These are phyloP conservation scores for Aspergillus viridinutans DNA, from an alignment of 2,329 filamentous ascomycete species.

Conservation along the genomic window DNA sequence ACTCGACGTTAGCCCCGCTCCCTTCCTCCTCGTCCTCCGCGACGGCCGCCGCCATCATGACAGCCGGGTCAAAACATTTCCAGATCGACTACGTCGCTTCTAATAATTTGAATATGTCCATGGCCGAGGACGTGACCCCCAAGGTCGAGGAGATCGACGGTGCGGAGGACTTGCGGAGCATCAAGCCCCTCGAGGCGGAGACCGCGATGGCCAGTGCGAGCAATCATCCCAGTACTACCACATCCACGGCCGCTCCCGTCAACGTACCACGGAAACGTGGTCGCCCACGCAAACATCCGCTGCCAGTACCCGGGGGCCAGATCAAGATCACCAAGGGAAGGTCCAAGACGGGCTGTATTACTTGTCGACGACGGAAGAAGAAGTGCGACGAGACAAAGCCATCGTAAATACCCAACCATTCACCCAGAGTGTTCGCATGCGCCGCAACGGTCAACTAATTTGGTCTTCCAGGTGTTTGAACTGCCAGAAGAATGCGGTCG, in stretches of 20 bases:
- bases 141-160: constrained; percentile 54
- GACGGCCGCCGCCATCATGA: constrained; percentile 10
- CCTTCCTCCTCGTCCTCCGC: constrained; percentile 2
- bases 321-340: constrained; percentile 73
- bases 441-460: background rate
- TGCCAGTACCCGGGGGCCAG: constrained; percentile 54
- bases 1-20: background rate
- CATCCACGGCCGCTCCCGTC: constrained; percentile 28
- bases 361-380: constrained; percentile 58
- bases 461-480: constrained; percentile 53
- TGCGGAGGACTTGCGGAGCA: constrained; percentile 32
- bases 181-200: constrained; percentile 29
- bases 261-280: constrained; percentile 61
- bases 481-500: constrained; percentile 88
- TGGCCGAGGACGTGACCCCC: constrained; percentile 42
- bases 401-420: constrained; percentile 32
- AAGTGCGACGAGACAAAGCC: constrained; percentile 51
- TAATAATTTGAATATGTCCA: constrained; percentile 15
- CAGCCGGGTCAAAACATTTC: constrained; percentile 18
- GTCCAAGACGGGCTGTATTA: constrained; percentile 56
- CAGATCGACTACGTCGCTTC: constrained; percentile 23
- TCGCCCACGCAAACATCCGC: constrained; percentile 75
- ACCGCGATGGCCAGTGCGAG: constrained; percentile 15
- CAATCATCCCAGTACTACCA: constrained; percentile 8
- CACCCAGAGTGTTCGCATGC: constrained; percentile 4